Evolutionary conservation across 2,329 filamentous ascomycete genomes (phyloP).

Genomic region (Aspergillus glaucus): DNA sequence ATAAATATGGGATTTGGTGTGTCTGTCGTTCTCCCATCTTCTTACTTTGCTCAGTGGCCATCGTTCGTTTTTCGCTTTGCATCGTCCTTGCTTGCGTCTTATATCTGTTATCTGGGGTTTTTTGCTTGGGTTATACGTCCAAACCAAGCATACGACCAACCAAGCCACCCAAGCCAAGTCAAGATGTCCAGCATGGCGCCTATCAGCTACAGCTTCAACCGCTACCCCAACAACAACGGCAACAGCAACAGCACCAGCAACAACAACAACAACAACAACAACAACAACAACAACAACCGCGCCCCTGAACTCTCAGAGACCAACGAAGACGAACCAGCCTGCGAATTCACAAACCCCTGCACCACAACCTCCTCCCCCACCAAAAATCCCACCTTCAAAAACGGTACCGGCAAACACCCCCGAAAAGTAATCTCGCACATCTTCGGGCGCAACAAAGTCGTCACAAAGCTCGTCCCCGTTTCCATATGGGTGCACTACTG

Average conservation of each 20-base stretch:
- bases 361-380: slow-evolving; percentile 1
- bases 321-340: not conserved
- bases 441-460: slow-evolving; percentile 75
- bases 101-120: not conserved
- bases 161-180: not conserved
- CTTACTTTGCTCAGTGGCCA: not conserved
- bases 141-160: not conserved
- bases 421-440: slow-evolving; percentile 76
- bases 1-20: no score
- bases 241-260: not conserved
- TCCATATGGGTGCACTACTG: slow-evolving; percentile 71
- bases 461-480: slow-evolving; percentile 63
- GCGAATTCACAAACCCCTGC: slow-evolving; percentile 12
- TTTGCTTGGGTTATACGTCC: no score
- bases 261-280: not conserved
- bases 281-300: not conserved
- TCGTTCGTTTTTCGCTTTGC: not conserved
- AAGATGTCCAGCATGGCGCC: no score
- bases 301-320: not conserved
- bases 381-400: slow-evolving; percentile 11
- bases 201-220: no score
- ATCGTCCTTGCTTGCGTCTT: not conserved
- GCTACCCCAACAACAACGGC: not conserved
- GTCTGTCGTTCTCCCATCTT: not conserved
- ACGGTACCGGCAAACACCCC: slow-evolving; percentile 32